These are phyloP conservation scores for Echeveria elegans DNA, from an alignment of 164 flowering plant genomes.

Conservation along the genomic window DNA sequence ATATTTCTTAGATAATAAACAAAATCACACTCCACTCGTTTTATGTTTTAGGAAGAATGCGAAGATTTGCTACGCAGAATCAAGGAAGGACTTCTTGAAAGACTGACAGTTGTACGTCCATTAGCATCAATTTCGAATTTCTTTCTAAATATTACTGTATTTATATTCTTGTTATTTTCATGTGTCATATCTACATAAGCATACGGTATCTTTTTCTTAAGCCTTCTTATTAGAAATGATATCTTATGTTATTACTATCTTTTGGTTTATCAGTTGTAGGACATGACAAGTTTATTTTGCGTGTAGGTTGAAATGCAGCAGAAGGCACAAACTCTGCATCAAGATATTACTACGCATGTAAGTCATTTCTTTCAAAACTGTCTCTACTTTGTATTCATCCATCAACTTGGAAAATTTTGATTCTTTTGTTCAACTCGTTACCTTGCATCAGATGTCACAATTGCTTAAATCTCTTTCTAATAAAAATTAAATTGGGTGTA, in stretches of 20 bases:
- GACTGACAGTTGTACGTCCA: conserved; percentile 19
- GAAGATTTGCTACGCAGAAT: conserved; percentile 19
- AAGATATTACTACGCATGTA: conserved; percentile 37
- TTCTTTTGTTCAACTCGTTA: neutral
- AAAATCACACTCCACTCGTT: neutral
- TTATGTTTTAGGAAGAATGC: conserved; percentile 20
- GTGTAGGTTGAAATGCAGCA: conserved; percentile 28
- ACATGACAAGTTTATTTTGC: neutral
- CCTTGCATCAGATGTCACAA: neutral
- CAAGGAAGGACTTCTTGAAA: conserved; percentile 16
- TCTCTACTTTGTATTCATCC: neutral
- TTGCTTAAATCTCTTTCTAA: neutral
- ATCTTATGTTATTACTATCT: neutral
- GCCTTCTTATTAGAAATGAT: neutral
- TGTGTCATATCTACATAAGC: neutral
- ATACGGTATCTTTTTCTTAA: neutral
- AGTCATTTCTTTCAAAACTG: conserved; percentile 7
- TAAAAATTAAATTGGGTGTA: neutral
- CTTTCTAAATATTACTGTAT: neutral
- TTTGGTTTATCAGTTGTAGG: neutral
- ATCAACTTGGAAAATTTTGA: neutral
- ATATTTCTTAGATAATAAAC: neutral
- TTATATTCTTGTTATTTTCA: neutral
- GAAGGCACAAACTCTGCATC: conserved; percentile 27
- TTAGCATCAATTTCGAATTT: neutral